phyloP scores from a whole-genome alignment of 2,329 filamentous ascomycete species.

The Orbilia javanica region DNA sequence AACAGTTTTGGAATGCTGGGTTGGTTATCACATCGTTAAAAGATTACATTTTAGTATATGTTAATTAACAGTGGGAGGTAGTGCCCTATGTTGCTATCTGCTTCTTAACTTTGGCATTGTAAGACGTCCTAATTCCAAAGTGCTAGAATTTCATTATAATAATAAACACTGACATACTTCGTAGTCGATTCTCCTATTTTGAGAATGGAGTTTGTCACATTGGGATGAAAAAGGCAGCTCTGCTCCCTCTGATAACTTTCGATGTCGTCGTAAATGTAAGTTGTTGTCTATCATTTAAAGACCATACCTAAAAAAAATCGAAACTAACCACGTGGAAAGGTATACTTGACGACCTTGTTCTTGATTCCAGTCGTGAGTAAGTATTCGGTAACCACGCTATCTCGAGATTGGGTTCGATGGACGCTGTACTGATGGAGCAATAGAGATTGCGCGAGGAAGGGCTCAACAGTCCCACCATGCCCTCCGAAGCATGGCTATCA shows the following conservation, averaged over 20 bases:
- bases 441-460: neutral
- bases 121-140: conserved; percentile 60
- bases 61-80: conserved; percentile 56
- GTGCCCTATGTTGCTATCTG: conserved; percentile 64
- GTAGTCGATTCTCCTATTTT: conserved; percentile 71
- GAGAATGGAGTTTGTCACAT: conserved; percentile 72
- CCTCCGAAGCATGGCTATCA: conserved; percentile 26
- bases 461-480: conserved; percentile 12
- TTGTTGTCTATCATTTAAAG: neutral
- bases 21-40: conserved; percentile 57
- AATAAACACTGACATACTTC: neutral
- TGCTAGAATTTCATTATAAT: too few relatives aligned
- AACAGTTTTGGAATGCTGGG: conserved; percentile 73
- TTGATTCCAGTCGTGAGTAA: conserved; percentile 71
- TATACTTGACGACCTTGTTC: conserved; percentile 73
- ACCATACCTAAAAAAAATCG: too few relatives aligned
- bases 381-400: too few relatives aligned
- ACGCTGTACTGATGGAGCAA: neutral
- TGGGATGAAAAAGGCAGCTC: conserved; percentile 71
- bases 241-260: conserved; percentile 74
- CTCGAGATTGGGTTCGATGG: too few relatives aligned
- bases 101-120: conserved; percentile 73
- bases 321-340: conserved; percentile 60
- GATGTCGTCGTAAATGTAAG: conserved; percentile 72
- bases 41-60: neutral